Base-by-base conservation (phyloP, 2,329 filamentous ascomycete genomes). In the Aspergillus sp. region DNA sequence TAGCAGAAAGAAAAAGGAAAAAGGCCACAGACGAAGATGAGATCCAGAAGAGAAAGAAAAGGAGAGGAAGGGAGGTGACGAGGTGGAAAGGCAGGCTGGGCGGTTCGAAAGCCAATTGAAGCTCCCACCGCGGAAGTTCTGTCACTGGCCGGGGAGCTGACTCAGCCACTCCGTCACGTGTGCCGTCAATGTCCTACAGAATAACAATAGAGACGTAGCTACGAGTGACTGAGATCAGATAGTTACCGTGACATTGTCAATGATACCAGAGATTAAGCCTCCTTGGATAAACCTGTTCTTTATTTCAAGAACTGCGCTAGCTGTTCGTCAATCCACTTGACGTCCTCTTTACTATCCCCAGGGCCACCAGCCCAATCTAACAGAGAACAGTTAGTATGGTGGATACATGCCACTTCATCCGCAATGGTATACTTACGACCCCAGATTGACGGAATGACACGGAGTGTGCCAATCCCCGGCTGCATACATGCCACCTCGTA, bases 271-370 rank as follows among this genome's bases (percentile, higher is more conserved):
- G 7, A 22, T 13, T 16, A 43, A 14, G 9, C 9, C 13, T 24
- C n/a, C 19, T 14, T 43, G 11, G 3, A 43, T 5, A 7, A 35
- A 22, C 60, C 50, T 61, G 10, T n/a, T 7, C 41, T 13, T n/a
- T 51, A 59, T 9, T 58, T 70, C 53, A 85, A 81, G 47, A 87
- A 81, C 6, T 71, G 69, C 14, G 71, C 75, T 52, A 89, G 65
- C 57, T 80, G 80, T 24, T 82, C 74, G 63, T 91, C 85, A 40
- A 92, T 73, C 86, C 87, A 92, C 61, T 82, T 81, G 2, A 86
- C 79, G 67, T 92, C 88, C 30, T 86, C 83, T 52, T 79, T 81
- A 58, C 81, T 88, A n/a, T 86, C 78, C 0, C 87, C 87, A 4
- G 88, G 88, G 1, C 87, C 88, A 11, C 83, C 84, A 14, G 83